Conservation (phyloP, 805 yeast species). For the Saccharomycopsis fodiens region DNA sequence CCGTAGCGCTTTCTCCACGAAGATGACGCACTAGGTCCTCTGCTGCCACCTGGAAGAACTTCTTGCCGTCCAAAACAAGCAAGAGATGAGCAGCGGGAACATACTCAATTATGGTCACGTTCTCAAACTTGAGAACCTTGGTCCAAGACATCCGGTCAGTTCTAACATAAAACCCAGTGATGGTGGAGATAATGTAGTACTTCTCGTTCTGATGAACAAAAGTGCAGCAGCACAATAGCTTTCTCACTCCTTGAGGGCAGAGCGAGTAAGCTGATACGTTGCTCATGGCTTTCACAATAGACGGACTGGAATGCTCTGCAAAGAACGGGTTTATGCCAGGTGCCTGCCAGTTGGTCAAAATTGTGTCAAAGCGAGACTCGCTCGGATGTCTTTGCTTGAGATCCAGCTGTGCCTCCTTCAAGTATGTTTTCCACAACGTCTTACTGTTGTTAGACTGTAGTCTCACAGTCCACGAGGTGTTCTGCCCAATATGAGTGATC, state of each 20-base stretch:
- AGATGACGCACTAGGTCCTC: slow-evolving; percentile 8
- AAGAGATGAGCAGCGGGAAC: slow-evolving; percentile 13
- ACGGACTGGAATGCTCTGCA: not conserved
- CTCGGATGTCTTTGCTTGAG: not conserved
- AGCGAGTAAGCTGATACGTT: slow-evolving; percentile 1
- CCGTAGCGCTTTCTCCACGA: not conserved
- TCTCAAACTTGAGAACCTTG: slow-evolving; percentile 5
- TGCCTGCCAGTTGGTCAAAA: slow-evolving; percentile 1
- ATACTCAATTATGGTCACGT: slow-evolving; percentile 9
- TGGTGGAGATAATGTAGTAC: slow-evolving; percentile 10
- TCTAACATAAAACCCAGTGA: slow-evolving; percentile 12
- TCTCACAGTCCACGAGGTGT: slow-evolving; percentile 11
- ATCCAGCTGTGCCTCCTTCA: slow-evolving; percentile 2
- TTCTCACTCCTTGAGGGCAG: not conserved
- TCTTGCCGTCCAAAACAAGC: slow-evolving; percentile 14
- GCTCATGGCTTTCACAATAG: slow-evolving; percentile 4
- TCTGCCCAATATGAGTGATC: slow-evolving; percentile 13
- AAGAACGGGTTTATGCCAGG: not conserved
- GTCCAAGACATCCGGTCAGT: slow-evolving; percentile 9
- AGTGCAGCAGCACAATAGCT: not conserved
- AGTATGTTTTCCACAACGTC: slow-evolving; percentile 12
- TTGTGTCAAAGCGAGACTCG: slow-evolving; percentile 5
- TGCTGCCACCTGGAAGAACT: slow-evolving; percentile 11
- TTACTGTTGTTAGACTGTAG: slow-evolving; percentile 5
- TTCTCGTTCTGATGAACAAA: slow-evolving; percentile 1